These are phyloP conservation scores for Exophiala viscosa DNA, from an alignment of 2,329 filamentous ascomycete genomes.

Conservation along the genomic window DNA sequence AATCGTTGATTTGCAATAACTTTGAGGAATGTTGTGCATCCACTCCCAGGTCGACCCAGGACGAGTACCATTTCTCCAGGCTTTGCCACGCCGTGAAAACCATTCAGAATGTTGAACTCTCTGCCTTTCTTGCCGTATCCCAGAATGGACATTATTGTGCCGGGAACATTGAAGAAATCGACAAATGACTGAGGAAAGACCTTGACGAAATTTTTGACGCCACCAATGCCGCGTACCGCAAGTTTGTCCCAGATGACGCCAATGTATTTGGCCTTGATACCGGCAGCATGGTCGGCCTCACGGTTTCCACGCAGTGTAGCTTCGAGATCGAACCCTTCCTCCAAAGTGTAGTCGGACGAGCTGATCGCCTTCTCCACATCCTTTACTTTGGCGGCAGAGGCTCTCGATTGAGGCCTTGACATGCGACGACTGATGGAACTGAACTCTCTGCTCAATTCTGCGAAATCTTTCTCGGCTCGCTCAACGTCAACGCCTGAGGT, in stretches of 20 bases:
- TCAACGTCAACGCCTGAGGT: slow-evolving; percentile 44
- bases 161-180: slow-evolving; percentile 71
- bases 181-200: slow-evolving; percentile 77
- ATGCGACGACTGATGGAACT: slow-evolving; percentile 37
- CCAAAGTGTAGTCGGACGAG: slow-evolving; percentile 43
- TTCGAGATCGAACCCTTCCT: slow-evolving; percentile 71
- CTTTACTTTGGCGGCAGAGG: slow-evolving; percentile 29
- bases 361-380: slow-evolving; percentile 60
- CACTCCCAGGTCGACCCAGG: slow-evolving; percentile 70
- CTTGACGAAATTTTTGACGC: slow-evolving; percentile 65
- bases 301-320: slow-evolving; percentile 66
- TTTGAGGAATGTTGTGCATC: slow-evolving; percentile 68
- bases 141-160: slow-evolving; percentile 60
- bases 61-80: slow-evolving; percentile 89
- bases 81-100: slow-evolving; percentile 63
- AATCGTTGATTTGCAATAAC: slow-evolving; percentile 64
- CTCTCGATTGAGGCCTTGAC: slow-evolving; percentile 34
- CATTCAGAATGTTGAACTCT: slow-evolving; percentile 69
- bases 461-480: slow-evolving; percentile 43
- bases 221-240: slow-evolving; percentile 71
- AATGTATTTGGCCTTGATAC: slow-evolving; percentile 76
- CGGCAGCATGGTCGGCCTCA: slow-evolving; percentile 68
- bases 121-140: slow-evolving; percentile 64
- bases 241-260: slow-evolving; percentile 74
- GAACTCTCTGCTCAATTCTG: slow-evolving; percentile 39